Base-by-base conservation (phyloP, 1,139 yeast genomes). In the Geotrichum bryndzae region DNA sequence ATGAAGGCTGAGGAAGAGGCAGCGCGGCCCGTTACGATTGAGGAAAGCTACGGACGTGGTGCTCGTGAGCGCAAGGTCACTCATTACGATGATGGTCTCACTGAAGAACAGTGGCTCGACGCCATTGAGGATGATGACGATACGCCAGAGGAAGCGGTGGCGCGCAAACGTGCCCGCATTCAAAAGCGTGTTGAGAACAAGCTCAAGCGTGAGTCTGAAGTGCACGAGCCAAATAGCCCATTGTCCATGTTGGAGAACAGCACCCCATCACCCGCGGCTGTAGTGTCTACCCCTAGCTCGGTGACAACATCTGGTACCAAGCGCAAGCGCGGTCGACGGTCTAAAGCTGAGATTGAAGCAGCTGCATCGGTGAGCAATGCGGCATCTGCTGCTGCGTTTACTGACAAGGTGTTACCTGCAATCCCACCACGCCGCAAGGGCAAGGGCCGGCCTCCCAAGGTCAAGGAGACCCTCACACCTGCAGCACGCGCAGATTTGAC, bases 81-180 rank as follows among this genome's bases (percentile, higher is more conserved):
- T 52, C 86, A 83, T 67, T 92, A 92, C 72, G 98, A 92, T 70
- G 99, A 94, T 72, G 96, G 96, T 3, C 79, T 92, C 66, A 90
- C 96, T 3, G 99, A 94, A 73, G 98, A 91, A 68, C 97, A 94
- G 76, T 94, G 97, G 96, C 73, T 84, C 38, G 82, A 83, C 63
- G 88, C 88, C 15, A 83, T 85, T 70, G 90, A 85, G 68, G 80
- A 82, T 59, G 96, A 88, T 63, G 88, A 86, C 27, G 81, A 79
- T 56, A 77, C 86, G 0, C 82, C 87, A 52, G 94, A 88, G 67
- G 91, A 84, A 59, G 91, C 90, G 7, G 84, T 86, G 65, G 78
- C 76, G 55, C 80, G 88, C 66, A 87, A 85, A 69, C 86, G 88
- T 67, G 80, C 76, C 27, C 70, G 78, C n/a, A 54, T 55, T n/a